Conservation (phyloP, 257 asterid genomes). For the Solanum pinnatisectum region DNA sequence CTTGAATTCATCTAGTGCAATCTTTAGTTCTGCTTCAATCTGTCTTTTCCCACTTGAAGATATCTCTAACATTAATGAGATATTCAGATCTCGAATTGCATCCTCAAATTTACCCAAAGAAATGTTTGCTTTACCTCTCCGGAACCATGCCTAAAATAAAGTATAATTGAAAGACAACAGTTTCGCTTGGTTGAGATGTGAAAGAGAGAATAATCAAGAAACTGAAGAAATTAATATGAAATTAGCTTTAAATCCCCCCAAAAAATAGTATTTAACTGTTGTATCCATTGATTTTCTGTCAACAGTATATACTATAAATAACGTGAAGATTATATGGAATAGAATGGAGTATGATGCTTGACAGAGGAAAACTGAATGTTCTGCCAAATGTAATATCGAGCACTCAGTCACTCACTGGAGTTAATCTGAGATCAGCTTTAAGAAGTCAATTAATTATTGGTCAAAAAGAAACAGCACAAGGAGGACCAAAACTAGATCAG, state of each 20-base stretch:
- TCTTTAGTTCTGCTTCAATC: conserved; percentile 50
- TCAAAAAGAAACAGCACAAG: not conserved
- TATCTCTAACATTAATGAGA: conserved; percentile 52
- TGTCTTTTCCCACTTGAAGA: conserved; percentile 69
- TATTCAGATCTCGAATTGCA: conserved; percentile 51
- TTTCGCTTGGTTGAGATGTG: not conserved
- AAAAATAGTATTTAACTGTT: not conserved
- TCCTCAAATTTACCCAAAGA: conserved; percentile 58
- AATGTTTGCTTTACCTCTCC: conserved; percentile 81
- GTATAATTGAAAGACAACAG: conserved; percentile 7
- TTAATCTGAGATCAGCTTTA: not conserved
- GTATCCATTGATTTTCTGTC: not conserved
- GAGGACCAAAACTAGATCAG: not conserved
- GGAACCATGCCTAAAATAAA: conserved; percentile 70
- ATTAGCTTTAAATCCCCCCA: not conserved
- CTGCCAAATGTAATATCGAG: not conserved
- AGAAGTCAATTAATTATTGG: not conserved
- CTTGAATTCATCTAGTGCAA: conserved; percentile 23
- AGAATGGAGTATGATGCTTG: not conserved
- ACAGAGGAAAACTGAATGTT: not conserved
- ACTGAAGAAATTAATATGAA: not conserved
- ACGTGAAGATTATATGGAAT: not conserved
- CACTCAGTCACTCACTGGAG: not conserved
- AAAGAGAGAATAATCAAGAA: not conserved
- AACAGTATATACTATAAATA: not conserved